Evolutionary conservation across 2,329 filamentous ascomycete genomes (phyloP).

Genomic region (Clarireedia paspali): DNA sequence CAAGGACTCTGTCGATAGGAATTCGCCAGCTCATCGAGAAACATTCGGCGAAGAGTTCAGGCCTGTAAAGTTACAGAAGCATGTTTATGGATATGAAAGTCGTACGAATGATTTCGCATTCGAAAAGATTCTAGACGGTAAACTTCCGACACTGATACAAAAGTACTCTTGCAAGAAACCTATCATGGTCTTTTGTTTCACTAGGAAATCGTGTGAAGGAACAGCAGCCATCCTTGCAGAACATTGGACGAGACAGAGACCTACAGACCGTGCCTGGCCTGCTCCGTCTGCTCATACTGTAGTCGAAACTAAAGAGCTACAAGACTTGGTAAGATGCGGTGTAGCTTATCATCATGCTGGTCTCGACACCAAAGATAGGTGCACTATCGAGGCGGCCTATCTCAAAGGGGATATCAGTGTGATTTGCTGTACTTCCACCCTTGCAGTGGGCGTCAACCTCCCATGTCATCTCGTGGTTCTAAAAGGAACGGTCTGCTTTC

Average conservation of each 20-base stretch:
- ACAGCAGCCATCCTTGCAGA: conserved; percentile 62
- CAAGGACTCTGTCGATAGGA: conserved; percentile 48
- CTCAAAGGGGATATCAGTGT: conserved; percentile 65
- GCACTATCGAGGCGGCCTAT: conserved; percentile 59
- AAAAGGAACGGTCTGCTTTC: conserved; percentile 67
- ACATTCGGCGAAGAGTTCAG: conserved; percentile 73
- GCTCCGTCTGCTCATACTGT: conserved; percentile 42
- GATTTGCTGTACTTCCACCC: conserved; percentile 80
- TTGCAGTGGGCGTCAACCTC: conserved; percentile 77
- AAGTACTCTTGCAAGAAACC: conserved; percentile 65
- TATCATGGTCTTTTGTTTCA: conserved; percentile 78
- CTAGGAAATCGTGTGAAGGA: conserved; percentile 58
- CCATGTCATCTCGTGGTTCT: conserved; percentile 78
- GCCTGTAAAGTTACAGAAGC: conserved; percentile 67
- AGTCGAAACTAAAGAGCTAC: conserved; percentile 53
- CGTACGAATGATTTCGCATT: conserved; percentile 66
- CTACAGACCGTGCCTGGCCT: conserved; percentile 54
- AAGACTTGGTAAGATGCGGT: conserved; percentile 41
- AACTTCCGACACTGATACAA: conserved; percentile 57
- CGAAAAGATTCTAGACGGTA: conserved; percentile 59
- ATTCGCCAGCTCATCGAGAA: conserved; percentile 58
- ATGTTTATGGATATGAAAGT: conserved; percentile 64
- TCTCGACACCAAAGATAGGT: conserved; percentile 55
- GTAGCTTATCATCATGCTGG: conserved; percentile 82
- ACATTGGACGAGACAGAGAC: conserved; percentile 49